phyloP scores from a whole-genome alignment of 2,329 filamentous ascomycete species.

The Talaromyces atroroseus region DNA sequence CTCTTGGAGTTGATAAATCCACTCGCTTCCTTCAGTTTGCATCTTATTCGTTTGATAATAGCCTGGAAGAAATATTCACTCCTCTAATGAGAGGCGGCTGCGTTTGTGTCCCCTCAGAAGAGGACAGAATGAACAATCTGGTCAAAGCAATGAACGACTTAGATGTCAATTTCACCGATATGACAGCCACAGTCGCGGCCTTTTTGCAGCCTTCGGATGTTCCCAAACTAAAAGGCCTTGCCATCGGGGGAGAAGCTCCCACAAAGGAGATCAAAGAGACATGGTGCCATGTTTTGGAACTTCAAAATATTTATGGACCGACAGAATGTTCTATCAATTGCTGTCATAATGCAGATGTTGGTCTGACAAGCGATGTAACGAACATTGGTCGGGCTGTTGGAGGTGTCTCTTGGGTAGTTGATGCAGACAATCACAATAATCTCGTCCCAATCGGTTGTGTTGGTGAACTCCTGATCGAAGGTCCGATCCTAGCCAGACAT shows the following conservation, averaged over 20 bases:
- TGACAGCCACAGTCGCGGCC: slow-evolving; percentile 56
- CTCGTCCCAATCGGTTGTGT: slow-evolving; percentile 39
- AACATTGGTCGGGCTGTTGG: slow-evolving; percentile 36
- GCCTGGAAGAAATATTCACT: slow-evolving; percentile 51
- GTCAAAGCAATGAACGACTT: slow-evolving; percentile 43
- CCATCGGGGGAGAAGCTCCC: slow-evolving; percentile 40
- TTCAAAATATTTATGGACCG: slow-evolving; percentile 13
- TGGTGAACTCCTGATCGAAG: slow-evolving; percentile 39
- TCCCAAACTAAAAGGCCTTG: slow-evolving; percentile 36
- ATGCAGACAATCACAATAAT: slow-evolving; percentile 40
- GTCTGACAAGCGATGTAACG: slow-evolving; percentile 8
- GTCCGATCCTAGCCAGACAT: slow-evolving; percentile 35
- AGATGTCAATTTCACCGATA: slow-evolving; percentile 51
- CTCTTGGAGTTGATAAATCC: slow-evolving; percentile 45
- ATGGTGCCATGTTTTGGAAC: slow-evolving; percentile 6
- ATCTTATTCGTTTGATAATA: slow-evolving; percentile 52
- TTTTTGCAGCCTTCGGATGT: slow-evolving; percentile 28
- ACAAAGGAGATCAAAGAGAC: slow-evolving; percentile 30
- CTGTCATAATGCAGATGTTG: slow-evolving; percentile 11
- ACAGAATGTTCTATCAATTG: slow-evolving; percentile 15
- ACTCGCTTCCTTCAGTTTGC: slow-evolving; percentile 58
- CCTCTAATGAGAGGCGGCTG: slow-evolving; percentile 54
- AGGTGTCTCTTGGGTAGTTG: slow-evolving; percentile 40
- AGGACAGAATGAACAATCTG: slow-evolving; percentile 32
- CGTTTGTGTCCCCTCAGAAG: slow-evolving; percentile 52